These are phyloP conservation scores for Potentilla sterilis DNA, from an alignment of 306 rosid genomes.

Conservation along the genomic window DNA sequence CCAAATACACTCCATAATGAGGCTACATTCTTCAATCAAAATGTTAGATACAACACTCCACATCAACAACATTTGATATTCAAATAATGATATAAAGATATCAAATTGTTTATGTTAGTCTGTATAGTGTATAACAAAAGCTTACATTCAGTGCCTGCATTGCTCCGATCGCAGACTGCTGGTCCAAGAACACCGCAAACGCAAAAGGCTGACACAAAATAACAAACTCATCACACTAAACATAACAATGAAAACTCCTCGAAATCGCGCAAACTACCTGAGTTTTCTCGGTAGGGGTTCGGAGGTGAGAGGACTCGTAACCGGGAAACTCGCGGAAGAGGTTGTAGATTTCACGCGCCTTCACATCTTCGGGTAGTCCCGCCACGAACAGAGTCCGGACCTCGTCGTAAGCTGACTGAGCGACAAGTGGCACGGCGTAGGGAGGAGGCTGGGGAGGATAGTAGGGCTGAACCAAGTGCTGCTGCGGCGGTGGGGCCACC, in stretches of 20 bases:
- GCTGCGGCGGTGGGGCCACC: conserved; percentile 32
- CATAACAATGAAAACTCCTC: no score
- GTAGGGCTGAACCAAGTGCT: conserved; percentile 39
- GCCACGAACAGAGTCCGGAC: conserved; percentile 93
- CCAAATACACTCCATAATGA: neutral
- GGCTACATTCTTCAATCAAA: no score
- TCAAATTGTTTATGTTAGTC: neutral
- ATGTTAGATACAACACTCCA: neutral
- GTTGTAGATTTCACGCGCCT: conserved; percentile 84
- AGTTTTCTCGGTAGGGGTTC: conserved; percentile 58
- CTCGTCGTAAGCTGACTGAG: conserved; percentile 36
- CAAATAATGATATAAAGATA: no score
- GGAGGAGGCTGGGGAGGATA: conserved; percentile 30
- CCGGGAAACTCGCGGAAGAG: conserved; percentile 88
- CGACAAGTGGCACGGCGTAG: no score
- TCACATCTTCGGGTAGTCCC: conserved; percentile 86
- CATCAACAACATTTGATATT: neutral
- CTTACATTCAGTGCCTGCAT: conserved; percentile 88
- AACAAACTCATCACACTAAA: neutral
- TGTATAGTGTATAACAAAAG: neutral
- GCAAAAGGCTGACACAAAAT: conserved; percentile 70
- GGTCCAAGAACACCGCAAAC: conserved; percentile 81
- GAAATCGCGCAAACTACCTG: conserved; percentile 39
- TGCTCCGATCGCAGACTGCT: conserved; percentile 76
- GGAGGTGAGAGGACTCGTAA: conserved; percentile 91